Evolutionary conservation across 78 protist species (phyloP), one percentile per base, ranked within the genome.

Genomic region (Tieghemostelium lacteum): DNA sequence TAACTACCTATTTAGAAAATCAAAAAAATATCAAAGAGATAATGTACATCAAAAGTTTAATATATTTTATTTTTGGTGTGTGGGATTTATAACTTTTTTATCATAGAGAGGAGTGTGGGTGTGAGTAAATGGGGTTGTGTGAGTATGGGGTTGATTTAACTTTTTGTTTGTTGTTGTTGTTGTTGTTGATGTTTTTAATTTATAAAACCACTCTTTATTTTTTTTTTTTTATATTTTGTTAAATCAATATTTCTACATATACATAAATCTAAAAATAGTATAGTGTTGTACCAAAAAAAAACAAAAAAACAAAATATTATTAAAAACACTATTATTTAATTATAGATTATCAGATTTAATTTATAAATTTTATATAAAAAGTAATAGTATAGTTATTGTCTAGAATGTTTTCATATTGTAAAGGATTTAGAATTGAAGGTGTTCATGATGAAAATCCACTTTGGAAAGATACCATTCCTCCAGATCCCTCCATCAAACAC

Each of bases 391-490:
- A n/a, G n/a, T n/a, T n/a, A n/a, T n/a, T n/a, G n/a, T n/a, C n/a
- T n/a, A n/a, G n/a, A 63, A 83, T 83, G 91, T 83, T 83, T 83
- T 52, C 67, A 55, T 58, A 39, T 28, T 55, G 76, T 58, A 37
- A 66, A 60, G 91, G 91, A 58, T 83, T 39, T 52, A 55, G 67
- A 40, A 50, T 83, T 33, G 91, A 83, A n/a, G 91, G 91, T 10
- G 16, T 40, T 22, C 63, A 61, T 6, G 91, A 83, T 60, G 78
- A 50, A 10, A 49, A 83, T 31, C 34, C 66, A 49, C 24, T 39
- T 26, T 83, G 91, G 91, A 39, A 52, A 67, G 54, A 58, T 39
- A 26, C 12, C 34, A 29, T 14, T 26, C 65, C 67, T 17, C 16
- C 5, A 42, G 40, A 64, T 19, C 33, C 77, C 16, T 39, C 66